phyloP scores from a whole-genome alignment of 1,139 yeast species.

The Suhomyces wounanorum region DNA sequence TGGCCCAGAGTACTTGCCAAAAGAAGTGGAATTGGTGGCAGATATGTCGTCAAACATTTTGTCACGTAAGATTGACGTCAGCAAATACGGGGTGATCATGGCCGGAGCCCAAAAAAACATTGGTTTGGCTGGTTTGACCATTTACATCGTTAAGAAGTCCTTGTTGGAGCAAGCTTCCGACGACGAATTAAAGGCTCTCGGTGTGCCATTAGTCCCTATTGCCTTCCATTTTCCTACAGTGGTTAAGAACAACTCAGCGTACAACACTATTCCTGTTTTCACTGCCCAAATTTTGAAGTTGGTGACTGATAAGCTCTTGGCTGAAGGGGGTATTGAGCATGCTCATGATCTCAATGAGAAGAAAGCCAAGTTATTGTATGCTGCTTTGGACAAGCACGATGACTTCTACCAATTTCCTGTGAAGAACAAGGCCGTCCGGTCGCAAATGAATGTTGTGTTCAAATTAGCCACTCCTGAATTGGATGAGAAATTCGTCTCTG shows the following conservation, averaged over 20 bases:
- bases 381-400: conserved; percentile 65
- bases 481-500: conserved; percentile 67
- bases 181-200: conserved; percentile 56
- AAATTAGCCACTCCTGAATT: conserved; percentile 62
- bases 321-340: conserved; percentile 55
- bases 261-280: conserved; percentile 93
- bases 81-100: conserved; percentile 79
- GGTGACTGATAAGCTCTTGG: conserved; percentile 64
- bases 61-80: conserved; percentile 76
- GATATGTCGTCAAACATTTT: conserved; percentile 94
- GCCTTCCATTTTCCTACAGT: conserved; percentile 87
- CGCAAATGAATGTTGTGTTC: conserved; percentile 93
- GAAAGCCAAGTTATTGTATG: conserved; percentile 66
- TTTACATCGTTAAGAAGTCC: conserved; percentile 83
- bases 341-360: conserved; percentile 60
- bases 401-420: conserved; percentile 68
- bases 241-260: conserved; percentile 85
- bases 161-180: conserved; percentile 70
- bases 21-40: conserved; percentile 77
- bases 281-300: conserved; percentile 82
- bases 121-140: conserved; percentile 92
- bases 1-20: conserved; percentile 51
- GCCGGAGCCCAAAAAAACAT: conserved; percentile 99
- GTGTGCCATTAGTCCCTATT: conserved; percentile 79
- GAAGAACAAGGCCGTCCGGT: conserved; percentile 55